Evolutionary conservation across 139 green algal species (phyloP).

Genomic region (Nannochloris sp.): DNA sequence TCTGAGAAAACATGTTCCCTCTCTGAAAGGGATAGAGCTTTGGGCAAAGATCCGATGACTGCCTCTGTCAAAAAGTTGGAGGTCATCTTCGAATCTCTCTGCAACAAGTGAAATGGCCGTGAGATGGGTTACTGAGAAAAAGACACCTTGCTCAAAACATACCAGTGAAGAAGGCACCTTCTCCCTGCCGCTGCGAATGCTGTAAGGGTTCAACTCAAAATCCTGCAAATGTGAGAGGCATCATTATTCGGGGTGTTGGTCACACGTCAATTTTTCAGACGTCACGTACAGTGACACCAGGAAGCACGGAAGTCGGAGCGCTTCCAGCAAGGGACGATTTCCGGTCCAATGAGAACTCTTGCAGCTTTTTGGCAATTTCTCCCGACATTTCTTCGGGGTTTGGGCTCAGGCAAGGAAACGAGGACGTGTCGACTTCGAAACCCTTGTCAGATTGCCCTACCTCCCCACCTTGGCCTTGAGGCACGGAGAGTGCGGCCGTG

Average conservation of each 20-base stretch:
- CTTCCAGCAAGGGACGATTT: slow-evolving; percentile 6
- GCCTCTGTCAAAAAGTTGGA: slow-evolving; percentile 51
- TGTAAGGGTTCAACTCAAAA: slow-evolving; percentile 60
- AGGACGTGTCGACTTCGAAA: no score
- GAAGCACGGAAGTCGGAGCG: neutral
- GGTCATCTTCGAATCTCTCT: slow-evolving; percentile 12
- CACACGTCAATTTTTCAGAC: no score
- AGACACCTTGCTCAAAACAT: neutral
- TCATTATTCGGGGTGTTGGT: neutral
- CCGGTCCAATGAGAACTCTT: neutral
- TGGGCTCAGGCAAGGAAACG: no score
- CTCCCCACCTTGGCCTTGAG: neutral
- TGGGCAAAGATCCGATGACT: slow-evolving; percentile 64
- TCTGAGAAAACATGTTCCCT: slow-evolving; percentile 34
- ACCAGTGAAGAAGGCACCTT: slow-evolving; percentile 31
- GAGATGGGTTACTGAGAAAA: no score
- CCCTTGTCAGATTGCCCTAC: no score
- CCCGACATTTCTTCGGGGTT: neutral
- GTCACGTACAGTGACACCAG: slow-evolving; percentile 1
- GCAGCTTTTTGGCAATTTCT: neutral
- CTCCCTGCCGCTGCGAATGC: slow-evolving; percentile 51
- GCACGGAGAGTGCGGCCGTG: slow-evolving; percentile 4
- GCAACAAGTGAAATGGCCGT: neutral
- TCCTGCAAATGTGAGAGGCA: slow-evolving; percentile 20
- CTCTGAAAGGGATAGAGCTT: slow-evolving; percentile 45